phyloP scores from a whole-genome alignment of 306 rosid genomes.

The Hippophae tibetana region DNA sequence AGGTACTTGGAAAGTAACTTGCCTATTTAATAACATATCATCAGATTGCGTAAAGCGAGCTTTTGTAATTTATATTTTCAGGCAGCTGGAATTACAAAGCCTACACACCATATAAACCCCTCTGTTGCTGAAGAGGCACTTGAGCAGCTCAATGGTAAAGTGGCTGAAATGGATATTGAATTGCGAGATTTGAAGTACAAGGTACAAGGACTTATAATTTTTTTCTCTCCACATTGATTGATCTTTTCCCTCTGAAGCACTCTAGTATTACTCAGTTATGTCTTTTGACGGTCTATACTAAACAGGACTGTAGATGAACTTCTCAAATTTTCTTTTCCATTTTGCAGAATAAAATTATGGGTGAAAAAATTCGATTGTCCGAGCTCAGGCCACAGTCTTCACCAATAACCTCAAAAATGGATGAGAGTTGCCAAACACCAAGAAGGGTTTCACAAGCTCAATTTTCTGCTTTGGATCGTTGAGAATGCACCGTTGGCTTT shows the following conservation, averaged over 20 bases:
- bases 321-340: not conserved
- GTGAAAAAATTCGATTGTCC: constrained; percentile 52
- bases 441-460: constrained; percentile 46
- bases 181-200: constrained; percentile 57
- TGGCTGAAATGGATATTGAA: constrained; percentile 60
- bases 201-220: constrained; percentile 28
- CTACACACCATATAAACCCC: constrained; percentile 39
- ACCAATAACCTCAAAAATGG: constrained; percentile 42
- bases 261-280: no score
- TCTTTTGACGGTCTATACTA: not conserved
- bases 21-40: not conserved
- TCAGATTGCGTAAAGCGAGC: constrained; percentile 10
- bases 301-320: not conserved
- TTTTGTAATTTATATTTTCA: constrained; percentile 19
- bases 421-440: constrained; percentile 44
- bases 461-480: constrained; percentile 76
- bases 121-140: constrained; percentile 70
- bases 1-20: constrained; percentile 30
- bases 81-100: constrained; percentile 76
- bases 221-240: no score
- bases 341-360: constrained; percentile 51
- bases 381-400: constrained; percentile 63
- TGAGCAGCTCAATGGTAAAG: constrained; percentile 41
- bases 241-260: no score
- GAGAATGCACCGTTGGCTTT: constrained; percentile 6